Conservation (phyloP, 805 yeast genomes). For the Komagataella pastoris region DNA sequence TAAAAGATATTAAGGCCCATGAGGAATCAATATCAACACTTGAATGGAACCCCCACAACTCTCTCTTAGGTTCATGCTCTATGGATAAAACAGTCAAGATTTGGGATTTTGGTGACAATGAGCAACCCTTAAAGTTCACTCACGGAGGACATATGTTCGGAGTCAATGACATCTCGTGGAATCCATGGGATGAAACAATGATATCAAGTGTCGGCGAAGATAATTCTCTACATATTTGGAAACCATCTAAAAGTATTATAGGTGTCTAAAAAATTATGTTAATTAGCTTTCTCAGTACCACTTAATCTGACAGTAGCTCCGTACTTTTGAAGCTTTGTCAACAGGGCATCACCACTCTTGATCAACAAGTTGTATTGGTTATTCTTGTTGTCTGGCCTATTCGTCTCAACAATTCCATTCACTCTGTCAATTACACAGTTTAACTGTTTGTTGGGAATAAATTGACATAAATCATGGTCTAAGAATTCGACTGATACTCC, state of each 20-base stretch:
- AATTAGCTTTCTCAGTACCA: constrained; percentile 63
- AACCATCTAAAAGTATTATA: constrained; percentile 26
- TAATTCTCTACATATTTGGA: constrained; percentile 81
- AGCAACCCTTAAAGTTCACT: constrained; percentile 30
- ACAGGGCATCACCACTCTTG: constrained; percentile 82
- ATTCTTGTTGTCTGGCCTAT: constrained; percentile 92
- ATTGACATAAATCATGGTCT: constrained; percentile 77
- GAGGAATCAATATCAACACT: constrained; percentile 45
- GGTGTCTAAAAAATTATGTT: neutral
- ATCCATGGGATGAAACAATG: constrained; percentile 55
- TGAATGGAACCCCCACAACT: constrained; percentile 51
- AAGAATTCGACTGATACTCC: constrained; percentile 81
- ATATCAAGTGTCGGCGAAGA: constrained; percentile 73
- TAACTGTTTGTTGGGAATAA: constrained; percentile 85
- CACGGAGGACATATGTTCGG: constrained; percentile 88
- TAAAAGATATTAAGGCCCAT: constrained; percentile 23
- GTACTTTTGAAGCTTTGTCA: constrained; percentile 91
- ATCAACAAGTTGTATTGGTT: constrained; percentile 82
- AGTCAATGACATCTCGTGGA: constrained; percentile 79
- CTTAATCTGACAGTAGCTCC: constrained; percentile 95
- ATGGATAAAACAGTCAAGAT: constrained; percentile 50
- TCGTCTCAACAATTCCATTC: constrained; percentile 89
- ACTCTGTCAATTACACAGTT: constrained; percentile 95
- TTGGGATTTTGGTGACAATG: constrained; percentile 33
- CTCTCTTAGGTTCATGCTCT: constrained; percentile 54